Percentiles rank a stretch among this genome's conserved stretches.
phyloP scores from a whole-genome alignment of 495 filamentous ascomycete genomes.

The Podospora pseudopauciseta region DNA sequence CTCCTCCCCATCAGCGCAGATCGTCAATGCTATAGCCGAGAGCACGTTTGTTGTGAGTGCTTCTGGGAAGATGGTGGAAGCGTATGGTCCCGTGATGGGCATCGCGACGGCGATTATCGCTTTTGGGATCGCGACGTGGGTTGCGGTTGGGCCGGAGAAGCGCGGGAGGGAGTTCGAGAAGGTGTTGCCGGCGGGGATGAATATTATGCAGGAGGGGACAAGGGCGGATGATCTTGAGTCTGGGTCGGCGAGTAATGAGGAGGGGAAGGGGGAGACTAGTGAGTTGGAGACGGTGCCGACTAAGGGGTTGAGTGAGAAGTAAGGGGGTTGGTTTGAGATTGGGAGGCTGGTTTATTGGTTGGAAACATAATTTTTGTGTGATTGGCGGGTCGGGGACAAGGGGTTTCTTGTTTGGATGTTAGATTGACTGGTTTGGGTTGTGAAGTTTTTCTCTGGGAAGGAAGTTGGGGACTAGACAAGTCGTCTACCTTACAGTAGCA shows the following conservation, averaged over 20 bases:
- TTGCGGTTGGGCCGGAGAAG: conserved; percentile 61
- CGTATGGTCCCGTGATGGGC: conserved; percentile 67
- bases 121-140: conserved; percentile 58
- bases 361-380: neutral
- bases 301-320: neutral
- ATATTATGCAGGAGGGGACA: conserved; percentile 27
- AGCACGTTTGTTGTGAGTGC: conserved; percentile 44
- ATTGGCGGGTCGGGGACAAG: neutral
- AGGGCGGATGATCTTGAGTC: conserved; percentile 22
- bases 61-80: conserved; percentile 52
- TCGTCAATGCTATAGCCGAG: conserved; percentile 65
- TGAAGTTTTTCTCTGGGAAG: neutral
- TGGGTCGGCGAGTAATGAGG: conserved; percentile 4
- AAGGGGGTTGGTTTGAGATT: neutral
- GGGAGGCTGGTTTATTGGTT: neutral
- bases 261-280: neutral
- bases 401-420: neutral
- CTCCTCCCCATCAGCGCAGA: conserved; percentile 67
- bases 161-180: conserved; percentile 64
- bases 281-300: neutral
- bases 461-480: neutral
- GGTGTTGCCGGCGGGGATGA: conserved; percentile 52
- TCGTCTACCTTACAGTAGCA: neutral
- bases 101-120: conserved; percentile 68
- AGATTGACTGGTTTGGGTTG: neutral